A percentile compares a stretch with the other conserved stretches of the same genome.
These are phyloP conservation scores for Byssothecium circinans DNA, from an alignment of 2,329 filamentous ascomycete species.

Conservation along the genomic window DNA sequence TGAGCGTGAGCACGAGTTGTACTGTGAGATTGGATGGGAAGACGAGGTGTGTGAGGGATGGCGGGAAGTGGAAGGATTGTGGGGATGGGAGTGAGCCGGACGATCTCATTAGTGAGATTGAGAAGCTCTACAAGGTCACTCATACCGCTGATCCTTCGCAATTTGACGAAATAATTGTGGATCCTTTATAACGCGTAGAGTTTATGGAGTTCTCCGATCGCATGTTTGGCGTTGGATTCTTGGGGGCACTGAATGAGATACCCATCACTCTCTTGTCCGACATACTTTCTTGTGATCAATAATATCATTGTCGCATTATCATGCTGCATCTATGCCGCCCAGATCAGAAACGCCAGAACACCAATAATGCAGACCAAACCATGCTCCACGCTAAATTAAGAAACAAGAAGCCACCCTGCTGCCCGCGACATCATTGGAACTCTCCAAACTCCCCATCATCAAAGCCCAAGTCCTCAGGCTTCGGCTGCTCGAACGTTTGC, in stretches of 20 bases:
- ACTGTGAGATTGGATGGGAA: slow-evolving; percentile 69
- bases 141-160: slow-evolving; percentile 15
- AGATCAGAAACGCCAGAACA: slow-evolving; percentile 7
- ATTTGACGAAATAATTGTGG: no score
- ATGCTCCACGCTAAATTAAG: slow-evolving; percentile 9
- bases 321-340: neutral
- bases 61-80: slow-evolving; percentile 77
- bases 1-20: slow-evolving; percentile 51
- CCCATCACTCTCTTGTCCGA: slow-evolving; percentile 21
- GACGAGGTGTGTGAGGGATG: slow-evolving; percentile 82
- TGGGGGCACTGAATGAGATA: no score
- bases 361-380: slow-evolving; percentile 25
- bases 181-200: no score
- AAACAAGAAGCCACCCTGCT: neutral
- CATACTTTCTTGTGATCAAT: slow-evolving; percentile 14
- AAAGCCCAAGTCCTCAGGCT: slow-evolving; percentile 69
- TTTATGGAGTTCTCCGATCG: no score
- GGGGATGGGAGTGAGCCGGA: slow-evolving; percentile 66
- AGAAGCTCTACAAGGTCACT: slow-evolving; percentile 62
- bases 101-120: slow-evolving; percentile 75
- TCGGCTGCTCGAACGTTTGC: slow-evolving; percentile 46
- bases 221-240: no score
- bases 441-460: slow-evolving; percentile 89
- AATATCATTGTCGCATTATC: neutral
- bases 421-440: slow-evolving; percentile 58